phyloP scores from a whole-genome alignment of 75 land plant genomes.

The Azolla pinnata region DNA sequence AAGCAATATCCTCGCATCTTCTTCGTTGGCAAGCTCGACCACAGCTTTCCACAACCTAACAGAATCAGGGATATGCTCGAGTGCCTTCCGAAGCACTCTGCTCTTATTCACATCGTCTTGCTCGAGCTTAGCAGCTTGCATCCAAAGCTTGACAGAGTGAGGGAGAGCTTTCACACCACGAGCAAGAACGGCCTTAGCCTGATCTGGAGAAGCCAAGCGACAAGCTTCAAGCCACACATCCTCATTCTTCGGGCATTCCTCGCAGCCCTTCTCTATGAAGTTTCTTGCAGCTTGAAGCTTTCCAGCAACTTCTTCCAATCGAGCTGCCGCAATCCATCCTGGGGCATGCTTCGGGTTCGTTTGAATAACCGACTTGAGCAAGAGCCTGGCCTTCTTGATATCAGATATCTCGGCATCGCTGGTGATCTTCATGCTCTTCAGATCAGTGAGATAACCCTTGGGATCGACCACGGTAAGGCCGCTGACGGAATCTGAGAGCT shows the following conservation, averaged over 20 bases:
- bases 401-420: slow-evolving; percentile 97
- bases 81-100: slow-evolving; percentile 66
- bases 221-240: slow-evolving; percentile 94
- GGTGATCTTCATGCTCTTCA: slow-evolving; percentile 98
- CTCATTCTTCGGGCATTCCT: slow-evolving; percentile 90
- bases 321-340: slow-evolving; percentile 96
- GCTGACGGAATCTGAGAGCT: slow-evolving; percentile 76
- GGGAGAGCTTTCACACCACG: slow-evolving; percentile 76
- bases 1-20: slow-evolving; percentile 74
- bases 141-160: slow-evolving; percentile 86
- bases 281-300: slow-evolving; percentile 74
- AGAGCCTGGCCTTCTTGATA: slow-evolving; percentile 84
- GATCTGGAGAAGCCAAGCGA: slow-evolving; percentile 65
- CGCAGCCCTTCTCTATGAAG: slow-evolving; percentile 66
- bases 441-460: slow-evolving; percentile 89
- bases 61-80: slow-evolving; percentile 85
- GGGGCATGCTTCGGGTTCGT: slow-evolving; percentile 92
- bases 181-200: slow-evolving; percentile 84
- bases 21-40: slow-evolving; percentile 87
- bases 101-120: slow-evolving; percentile 52
- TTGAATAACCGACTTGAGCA: slow-evolving; percentile 86
- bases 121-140: slow-evolving; percentile 81
- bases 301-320: slow-evolving; percentile 90
- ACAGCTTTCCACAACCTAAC: slow-evolving; percentile 93
- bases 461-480: slow-evolving; percentile 94